Base-by-base conservation (phyloP, 352 stramenopile genomes). In the Phytophthora agathidicida region DNA sequence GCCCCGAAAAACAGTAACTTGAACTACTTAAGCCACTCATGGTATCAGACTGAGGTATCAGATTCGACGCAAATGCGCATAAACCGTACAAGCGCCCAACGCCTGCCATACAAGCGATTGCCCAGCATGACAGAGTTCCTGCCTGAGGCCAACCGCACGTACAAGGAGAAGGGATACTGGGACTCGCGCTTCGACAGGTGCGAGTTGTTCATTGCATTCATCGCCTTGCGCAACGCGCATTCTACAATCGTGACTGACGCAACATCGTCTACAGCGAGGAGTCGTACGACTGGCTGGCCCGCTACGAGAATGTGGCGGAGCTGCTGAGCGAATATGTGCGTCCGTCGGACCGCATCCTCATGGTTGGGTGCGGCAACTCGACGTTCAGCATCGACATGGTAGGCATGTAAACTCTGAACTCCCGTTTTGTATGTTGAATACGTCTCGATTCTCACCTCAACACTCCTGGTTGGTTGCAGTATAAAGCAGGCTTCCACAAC, bases 281-380 rank as follows among this genome's bases (percentile, higher is more conserved):
- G 35, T 77, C 65, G 50, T 94, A 91, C 68, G 85, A 94, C 71
- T 94, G 85, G 85, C 55, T 94, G 26, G 73, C 78, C 2, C 49
- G 60, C 22, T 93, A 73, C 47, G 63, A 81, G 10, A 74, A 83
- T 22, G 64, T 90, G 31, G 68, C 65, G 4, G 54, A 67, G 47
- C 39, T 83, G 32, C 32, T 91, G 33, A 33, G 17, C 33, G 60
- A 73, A 41, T 77, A 77, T 65, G 68, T 88, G 16, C 44, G 55
- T 39, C 69, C 57, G 8, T 62, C 62, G 33, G 60, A 75, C 51
- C 72, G 75, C 44, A 78, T 88, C 36, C 55, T 88, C 9, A 72
- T 88, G 56, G 77, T 94, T 38, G 85, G 85, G 3, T 92, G 83
- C 48, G 85, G 85, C 19, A 93, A 93, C 54, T 91, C 79, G 45